Conservation (phyloP, 305 asterid species). For the Andrographis paniculata region DNA sequence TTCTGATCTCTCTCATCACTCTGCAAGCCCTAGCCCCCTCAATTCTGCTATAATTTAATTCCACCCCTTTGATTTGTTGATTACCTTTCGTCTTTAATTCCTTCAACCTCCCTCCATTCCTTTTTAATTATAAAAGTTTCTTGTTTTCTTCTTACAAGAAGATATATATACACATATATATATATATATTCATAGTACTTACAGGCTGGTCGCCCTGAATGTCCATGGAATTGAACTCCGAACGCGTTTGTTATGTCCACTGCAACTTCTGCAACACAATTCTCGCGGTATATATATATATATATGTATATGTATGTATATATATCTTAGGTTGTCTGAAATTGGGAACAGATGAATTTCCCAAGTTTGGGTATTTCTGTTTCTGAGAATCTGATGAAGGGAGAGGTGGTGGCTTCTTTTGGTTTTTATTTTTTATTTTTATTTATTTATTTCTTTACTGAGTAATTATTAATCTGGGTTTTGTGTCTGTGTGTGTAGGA, state of each 20-base stretch:
- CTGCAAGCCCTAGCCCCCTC: too few relatives aligned
- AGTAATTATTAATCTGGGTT: too few relatives aligned
- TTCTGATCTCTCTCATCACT: too few relatives aligned
- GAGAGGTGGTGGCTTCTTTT: slow-evolving; percentile 15
- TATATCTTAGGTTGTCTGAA: background rate
- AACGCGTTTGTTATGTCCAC: slow-evolving; percentile 75
- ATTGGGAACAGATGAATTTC: background rate
- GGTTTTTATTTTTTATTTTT: too few relatives aligned
- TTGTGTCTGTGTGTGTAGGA: too few relatives aligned
- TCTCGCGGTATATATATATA: slow-evolving; percentile 60
- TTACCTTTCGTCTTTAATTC: too few relatives aligned
- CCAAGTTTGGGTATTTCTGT: background rate
- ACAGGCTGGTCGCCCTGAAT: slow-evolving; percentile 23
- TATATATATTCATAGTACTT: too few relatives aligned
- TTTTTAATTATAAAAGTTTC: slow-evolving; percentile 13
- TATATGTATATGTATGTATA: background rate
- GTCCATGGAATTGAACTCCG: slow-evolving; percentile 61
- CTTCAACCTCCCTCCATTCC: slow-evolving; percentile 7
- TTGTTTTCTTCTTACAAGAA: background rate
- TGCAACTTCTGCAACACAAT: slow-evolving; percentile 90
- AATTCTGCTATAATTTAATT: too few relatives aligned
- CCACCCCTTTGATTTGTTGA: too few relatives aligned
- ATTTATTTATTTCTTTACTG: too few relatives aligned
- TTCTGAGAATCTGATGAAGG: background rate
- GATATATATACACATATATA: too few relatives aligned